Evolutionary conservation across 192 early-diverging fungal genomes (phyloP), one percentile per base, ranked within the genome.

Genomic region (Irineochytrium annulatum): DNA sequence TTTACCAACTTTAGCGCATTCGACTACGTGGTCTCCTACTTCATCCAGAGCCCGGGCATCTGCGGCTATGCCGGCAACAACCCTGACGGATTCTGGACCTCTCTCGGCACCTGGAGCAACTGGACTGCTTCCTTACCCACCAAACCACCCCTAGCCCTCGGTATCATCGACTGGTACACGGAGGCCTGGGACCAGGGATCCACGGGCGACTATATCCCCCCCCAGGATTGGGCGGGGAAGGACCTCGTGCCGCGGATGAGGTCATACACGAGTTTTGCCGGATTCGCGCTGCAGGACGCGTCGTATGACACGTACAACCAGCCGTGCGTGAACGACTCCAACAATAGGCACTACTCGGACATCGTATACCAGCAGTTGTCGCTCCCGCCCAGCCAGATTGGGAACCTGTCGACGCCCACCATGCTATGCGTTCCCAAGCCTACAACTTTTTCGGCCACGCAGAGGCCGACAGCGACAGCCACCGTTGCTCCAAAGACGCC

Each of bases 21-120:
- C 20, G 67, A 69, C 63, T 63, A 65, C 67, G 19, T 74, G 17
- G 52, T 43, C 20, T 34, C 63, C 8, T 69, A 57, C 55, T 70
- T 74, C 39, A 53, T 61, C 28, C 37, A 57, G 1, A 56, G 35
- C 8, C 34, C 52, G 4, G 48, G 53, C 33, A 43, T 33, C 34
- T 74, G 72, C 59, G 72, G 67, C 0, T 74, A 48, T 31, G 43
- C 34, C 34, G 52, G 43, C 37, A 60, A 55, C 39, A 69, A 69
- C 46, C 22, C 24, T 13, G 43, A 28, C 16, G 72, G 72, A 6
- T 74, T 74, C 55, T 69, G 55, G 49, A 28, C 26, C 17, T 39
- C 57, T 20, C 26, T 69, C 19, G 17, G 43, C 1, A 6, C 52
- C 34, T 74, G 72, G 72, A 16, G 6, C 31, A 17, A 11, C 11